Conservation (phyloP, 495 filamentous ascomycete genomes). For the Jackrogersella multiformis region DNA sequence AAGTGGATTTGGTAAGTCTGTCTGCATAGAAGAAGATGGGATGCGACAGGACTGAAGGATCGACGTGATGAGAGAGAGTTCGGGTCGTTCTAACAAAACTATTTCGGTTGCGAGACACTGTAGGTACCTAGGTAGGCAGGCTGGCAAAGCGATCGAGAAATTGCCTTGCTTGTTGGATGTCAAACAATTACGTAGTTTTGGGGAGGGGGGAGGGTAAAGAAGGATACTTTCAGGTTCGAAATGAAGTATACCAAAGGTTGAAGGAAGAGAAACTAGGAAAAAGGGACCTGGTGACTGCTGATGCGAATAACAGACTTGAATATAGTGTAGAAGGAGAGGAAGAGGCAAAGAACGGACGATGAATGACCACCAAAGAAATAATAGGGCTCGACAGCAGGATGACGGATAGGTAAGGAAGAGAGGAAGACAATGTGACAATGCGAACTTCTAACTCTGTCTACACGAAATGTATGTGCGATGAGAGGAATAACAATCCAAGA, state of each 20-base stretch:
- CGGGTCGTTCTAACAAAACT: neutral
- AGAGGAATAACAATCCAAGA: conserved; percentile 23
- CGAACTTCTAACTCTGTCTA: conserved; percentile 3
- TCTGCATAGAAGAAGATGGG: conserved; percentile 4
- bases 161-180: conserved; percentile 11
- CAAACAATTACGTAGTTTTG: conserved; percentile 6
- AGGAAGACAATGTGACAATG: conserved; percentile 21
- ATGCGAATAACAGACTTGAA: conserved; percentile 13
- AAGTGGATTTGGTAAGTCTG: conserved; percentile 20
- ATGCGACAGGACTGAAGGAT: conserved; percentile 40
- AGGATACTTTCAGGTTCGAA: conserved; percentile 4
- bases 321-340: too few relatives aligned
- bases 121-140: neutral
- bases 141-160: conserved; percentile 1
- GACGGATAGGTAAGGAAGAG: conserved; percentile 5
- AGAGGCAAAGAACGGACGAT: conserved; percentile 35
- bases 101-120: neutral
- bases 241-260: conserved; percentile 10
- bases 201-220: conserved; percentile 1
- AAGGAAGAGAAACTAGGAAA: conserved; percentile 6
- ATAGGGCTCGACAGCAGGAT: conserved; percentile 3
- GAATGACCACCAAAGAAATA: conserved; percentile 23
- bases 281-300: neutral
- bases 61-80: conserved; percentile 13
- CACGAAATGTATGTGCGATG: conserved; percentile 13